Evolutionary conservation across 139 green algal species (phyloP), one percentile per base, ranked within the genome.

Genomic region (Tetradesmus lagerheimii): DNA sequence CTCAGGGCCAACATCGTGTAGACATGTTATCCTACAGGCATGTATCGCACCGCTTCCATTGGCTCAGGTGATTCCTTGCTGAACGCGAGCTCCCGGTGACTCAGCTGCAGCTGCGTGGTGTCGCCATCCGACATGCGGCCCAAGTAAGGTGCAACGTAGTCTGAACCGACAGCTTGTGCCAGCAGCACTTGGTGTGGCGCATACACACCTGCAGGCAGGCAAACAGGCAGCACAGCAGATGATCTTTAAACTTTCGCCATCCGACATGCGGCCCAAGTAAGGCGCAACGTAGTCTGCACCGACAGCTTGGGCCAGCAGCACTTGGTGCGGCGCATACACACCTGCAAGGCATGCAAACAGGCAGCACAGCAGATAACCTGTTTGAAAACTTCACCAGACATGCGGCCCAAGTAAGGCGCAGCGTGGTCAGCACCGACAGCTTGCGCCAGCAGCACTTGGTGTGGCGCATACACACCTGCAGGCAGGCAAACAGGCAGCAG

Each of bases 71-170:
- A 5, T 15, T 37, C 71, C 3, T 41, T 37, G 5, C 71, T 79
- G 20, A 71, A 71, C 3, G 57, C 57, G 20, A 79, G 71, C 71
- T 79, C 4, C 71, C 31, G 9, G 71, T 83, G 31, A 31, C 71
- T n/a, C 41, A 90, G 71, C 74, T 12, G 35, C 37, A 78, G 53
- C 67, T 64, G 31, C 38, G 37, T 79, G 3, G 31, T 34, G 27
- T 37, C 37, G 1, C 35, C 53, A 66, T 85, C 86, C 43, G 75
- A 94, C 95, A 98, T 98, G 53, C 95, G 89, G 0, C 96, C 96
- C 18, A 98, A 89, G 91, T 98, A 98, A 1, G 96, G 95, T 15
- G 96, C 96, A 1, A 93, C 95, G 88, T 98, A 98, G 29, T 94
- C 91, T 0, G 97, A 96, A 0, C 96, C 96, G 15, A 97, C 86